Percentiles rank a stretch among this genome's conserved stretches.
These are phyloP conservation scores for Leucocoprinus birnbaumii DNA, from an alignment of 768 basidiomycete genomes.

Conservation along the genomic window DNA sequence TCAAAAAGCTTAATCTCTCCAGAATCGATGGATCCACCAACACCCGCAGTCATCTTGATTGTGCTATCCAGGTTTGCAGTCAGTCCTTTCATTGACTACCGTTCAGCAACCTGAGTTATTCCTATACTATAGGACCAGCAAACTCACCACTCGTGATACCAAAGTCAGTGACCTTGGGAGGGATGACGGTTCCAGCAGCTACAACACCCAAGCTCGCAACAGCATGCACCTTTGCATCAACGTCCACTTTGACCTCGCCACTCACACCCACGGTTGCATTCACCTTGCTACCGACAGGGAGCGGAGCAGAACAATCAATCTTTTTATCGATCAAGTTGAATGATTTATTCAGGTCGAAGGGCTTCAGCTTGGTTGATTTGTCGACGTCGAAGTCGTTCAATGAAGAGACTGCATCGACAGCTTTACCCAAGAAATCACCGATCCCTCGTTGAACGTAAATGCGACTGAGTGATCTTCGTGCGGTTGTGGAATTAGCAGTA, in stretches of 20 bases:
- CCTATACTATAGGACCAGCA: too few relatives aligned
- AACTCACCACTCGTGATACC: constrained; percentile 30
- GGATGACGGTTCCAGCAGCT: constrained; percentile 41
- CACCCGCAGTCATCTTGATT: constrained; percentile 32
- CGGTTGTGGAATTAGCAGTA: neutral
- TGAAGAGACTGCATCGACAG: constrained; percentile 14
- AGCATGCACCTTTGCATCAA: constrained; percentile 30
- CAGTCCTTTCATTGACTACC: constrained; percentile 24
- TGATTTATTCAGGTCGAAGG: constrained; percentile 28
- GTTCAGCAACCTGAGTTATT: constrained; percentile 6
- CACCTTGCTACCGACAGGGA: too few relatives aligned
- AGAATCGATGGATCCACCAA: constrained; percentile 38
- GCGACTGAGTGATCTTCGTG: neutral
- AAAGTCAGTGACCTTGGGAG: constrained; percentile 36
- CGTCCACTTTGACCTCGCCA: constrained; percentile 24
- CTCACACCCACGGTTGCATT: constrained; percentile 3
- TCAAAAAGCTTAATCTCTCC: constrained; percentile 38
- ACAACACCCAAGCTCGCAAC: constrained; percentile 35
- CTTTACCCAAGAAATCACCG: constrained; percentile 24
- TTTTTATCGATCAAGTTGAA: constrained; percentile 28
- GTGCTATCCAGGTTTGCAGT: constrained; percentile 37
- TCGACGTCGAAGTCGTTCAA: constrained; percentile 26
- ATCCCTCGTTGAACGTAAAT: constrained; percentile 19
- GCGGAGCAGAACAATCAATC: constrained; percentile 22
- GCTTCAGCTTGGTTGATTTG: constrained; percentile 25